phyloP scores from a whole-genome alignment of 1,284 basidiomycete species.

The Fomitopsis schrenkii region DNA sequence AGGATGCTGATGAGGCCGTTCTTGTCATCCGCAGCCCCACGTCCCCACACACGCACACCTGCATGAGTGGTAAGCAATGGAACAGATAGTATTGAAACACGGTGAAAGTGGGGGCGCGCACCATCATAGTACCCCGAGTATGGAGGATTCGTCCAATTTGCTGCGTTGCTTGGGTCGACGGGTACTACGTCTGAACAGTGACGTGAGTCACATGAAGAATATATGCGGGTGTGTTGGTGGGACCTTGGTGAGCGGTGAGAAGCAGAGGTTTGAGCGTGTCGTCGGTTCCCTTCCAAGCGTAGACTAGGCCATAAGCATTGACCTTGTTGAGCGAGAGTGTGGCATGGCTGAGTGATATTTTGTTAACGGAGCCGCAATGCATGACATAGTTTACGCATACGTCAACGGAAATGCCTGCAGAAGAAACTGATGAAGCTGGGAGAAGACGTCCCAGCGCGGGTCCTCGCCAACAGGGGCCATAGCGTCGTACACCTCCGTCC shows the following conservation, averaged over 20 bases:
- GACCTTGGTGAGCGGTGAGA: constrained; percentile 64
- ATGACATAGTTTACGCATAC: constrained; percentile 22
- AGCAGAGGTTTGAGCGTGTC: constrained; percentile 54
- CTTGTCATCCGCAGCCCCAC: constrained; percentile 63
- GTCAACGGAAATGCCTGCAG: constrained; percentile 33
- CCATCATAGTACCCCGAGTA: constrained; percentile 33
- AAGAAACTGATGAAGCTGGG: constrained; percentile 36
- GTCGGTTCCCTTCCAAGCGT: constrained; percentile 58
- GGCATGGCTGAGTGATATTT: constrained; percentile 36
- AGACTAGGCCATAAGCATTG: constrained; percentile 62
- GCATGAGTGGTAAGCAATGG: no score
- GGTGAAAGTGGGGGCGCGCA: not conserved
- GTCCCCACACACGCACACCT: constrained; percentile 56
- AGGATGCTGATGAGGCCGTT: constrained; percentile 51
- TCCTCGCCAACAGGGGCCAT: constrained; percentile 32
- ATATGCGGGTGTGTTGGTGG: not conserved
- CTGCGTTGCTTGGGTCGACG: constrained; percentile 45
- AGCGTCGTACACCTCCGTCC: constrained; percentile 27
- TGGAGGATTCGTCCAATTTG: constrained; percentile 43
- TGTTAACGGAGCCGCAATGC: constrained; percentile 2
- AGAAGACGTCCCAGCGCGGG: constrained; percentile 38
- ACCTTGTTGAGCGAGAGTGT: constrained; percentile 51
- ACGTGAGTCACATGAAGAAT: not conserved
- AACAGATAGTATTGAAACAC: no score
- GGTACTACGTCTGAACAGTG: constrained; percentile 48